Conservation (phyloP, 2,329 filamentous ascomycete species). For the Phialophora expanda region DNA sequence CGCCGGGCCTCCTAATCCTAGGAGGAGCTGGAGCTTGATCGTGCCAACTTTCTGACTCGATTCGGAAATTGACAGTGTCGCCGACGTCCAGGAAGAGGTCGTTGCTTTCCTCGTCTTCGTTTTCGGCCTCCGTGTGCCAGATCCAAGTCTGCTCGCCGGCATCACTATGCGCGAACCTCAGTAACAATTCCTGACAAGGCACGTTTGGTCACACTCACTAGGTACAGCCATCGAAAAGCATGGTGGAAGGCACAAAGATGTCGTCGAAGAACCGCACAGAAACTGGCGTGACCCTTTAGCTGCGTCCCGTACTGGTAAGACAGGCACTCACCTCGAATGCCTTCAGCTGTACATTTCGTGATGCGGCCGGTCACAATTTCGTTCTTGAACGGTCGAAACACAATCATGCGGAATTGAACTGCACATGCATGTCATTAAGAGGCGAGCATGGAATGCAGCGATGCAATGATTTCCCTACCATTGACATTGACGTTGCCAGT, state of each 20-base stretch:
- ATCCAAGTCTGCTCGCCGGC: constrained; percentile 80
- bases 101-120: constrained; percentile 71
- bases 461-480: constrained; percentile 56
- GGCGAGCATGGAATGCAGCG: constrained; percentile 7
- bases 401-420: constrained; percentile 92
- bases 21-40: constrained; percentile 62
- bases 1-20: constrained; percentile 8
- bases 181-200: constrained; percentile 6
- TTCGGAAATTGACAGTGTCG: constrained; percentile 83
- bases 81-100: constrained; percentile 86
- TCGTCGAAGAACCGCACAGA: constrained; percentile 93
- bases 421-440: constrained; percentile 13
- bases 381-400: constrained; percentile 94
- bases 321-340: constrained; percentile 68
- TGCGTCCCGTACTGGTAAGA: no score
- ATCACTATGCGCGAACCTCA: constrained; percentile 58
- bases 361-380: constrained; percentile 89
- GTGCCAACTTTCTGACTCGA: constrained; percentile 87
- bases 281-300: constrained; percentile 52
- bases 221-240: constrained; percentile 74
- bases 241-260: constrained; percentile 76
- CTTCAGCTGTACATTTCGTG: constrained; percentile 71
- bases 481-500: constrained; percentile 94
- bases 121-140: constrained; percentile 75
- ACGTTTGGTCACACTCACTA: constrained; percentile 65